These are phyloP conservation scores for Fusarium neocosmosporiellum DNA, from an alignment of 2,329 filamentous ascomycete species.

Conservation along the genomic window DNA sequence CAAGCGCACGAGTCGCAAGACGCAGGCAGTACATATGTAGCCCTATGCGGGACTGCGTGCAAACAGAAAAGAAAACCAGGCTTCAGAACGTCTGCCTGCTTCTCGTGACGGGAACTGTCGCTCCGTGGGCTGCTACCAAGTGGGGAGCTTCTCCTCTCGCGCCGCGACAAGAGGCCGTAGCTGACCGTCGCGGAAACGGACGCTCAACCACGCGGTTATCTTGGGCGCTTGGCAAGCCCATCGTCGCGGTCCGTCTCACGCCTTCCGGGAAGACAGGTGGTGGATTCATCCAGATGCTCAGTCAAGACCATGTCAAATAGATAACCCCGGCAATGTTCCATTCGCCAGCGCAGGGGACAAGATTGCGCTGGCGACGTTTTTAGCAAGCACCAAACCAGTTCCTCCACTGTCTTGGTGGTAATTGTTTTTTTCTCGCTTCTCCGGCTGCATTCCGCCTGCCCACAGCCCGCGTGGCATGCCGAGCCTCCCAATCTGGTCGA, in stretches of 20 bases:
- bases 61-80: constrained; percentile 5
- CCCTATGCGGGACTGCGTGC: background rate
- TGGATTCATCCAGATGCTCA: background rate
- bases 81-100: background rate
- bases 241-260: background rate
- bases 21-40: background rate
- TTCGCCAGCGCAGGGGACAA: background rate
- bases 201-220: background rate
- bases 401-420: background rate
- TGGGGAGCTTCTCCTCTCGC: constrained; percentile 3
- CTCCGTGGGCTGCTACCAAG: constrained; percentile 11
- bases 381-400: background rate
- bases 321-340: constrained; percentile 4
- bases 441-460: constrained; percentile 28
- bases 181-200: background rate
- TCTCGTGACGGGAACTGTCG: background rate
- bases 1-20: constrained; percentile 8
- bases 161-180: background rate
- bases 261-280: background rate
- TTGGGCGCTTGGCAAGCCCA: background rate
- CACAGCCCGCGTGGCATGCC: constrained; percentile 36
- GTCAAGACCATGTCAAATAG: constrained; percentile 1
- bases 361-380: background rate
- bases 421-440: constrained; percentile 16
- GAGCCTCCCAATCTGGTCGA: constrained; percentile 35